A percentile compares a stretch with the other conserved stretches of the same genome.
These are phyloP conservation scores for Physcomitrium patens DNA, from an alignment of 225 moss, liverwort and hornwort genomes.

Conservation along the genomic window DNA sequence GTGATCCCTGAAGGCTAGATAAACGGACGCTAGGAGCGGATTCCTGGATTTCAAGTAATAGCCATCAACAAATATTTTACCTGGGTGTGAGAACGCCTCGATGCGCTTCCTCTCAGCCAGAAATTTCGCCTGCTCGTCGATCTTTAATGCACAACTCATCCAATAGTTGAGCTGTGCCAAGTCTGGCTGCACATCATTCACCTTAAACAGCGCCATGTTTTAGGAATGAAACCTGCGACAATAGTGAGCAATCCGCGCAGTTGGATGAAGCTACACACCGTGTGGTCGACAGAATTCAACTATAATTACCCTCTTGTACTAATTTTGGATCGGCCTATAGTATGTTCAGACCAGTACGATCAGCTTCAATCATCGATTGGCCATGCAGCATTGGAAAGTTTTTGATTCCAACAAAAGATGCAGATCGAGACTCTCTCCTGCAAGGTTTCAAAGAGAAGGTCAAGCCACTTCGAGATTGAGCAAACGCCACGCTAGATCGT, in stretches of 20 bases:
- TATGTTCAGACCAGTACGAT: no score
- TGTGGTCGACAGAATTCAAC: no score
- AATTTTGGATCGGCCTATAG: no score
- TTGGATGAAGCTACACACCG: no score
- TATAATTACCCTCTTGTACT: no score
- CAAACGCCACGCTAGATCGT: no score
- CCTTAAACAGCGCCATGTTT: slow-evolving; percentile 28
- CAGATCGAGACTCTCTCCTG: no score
- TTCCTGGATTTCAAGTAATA: not conserved
- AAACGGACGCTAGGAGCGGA: slow-evolving; percentile 15
- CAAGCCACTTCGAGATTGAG: no score
- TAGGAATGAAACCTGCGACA: not conserved
- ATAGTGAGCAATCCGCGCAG: not conserved
- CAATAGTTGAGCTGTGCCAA: fast-evolving
- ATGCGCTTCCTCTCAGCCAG: not conserved
- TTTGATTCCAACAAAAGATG: no score
- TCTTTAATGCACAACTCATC: not conserved
- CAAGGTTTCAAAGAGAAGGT: no score
- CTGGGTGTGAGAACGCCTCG: slow-evolving; percentile 23
- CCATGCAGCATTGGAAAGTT: no score
- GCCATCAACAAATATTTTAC: not conserved
- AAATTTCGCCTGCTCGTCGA: slow-evolving; percentile 6
- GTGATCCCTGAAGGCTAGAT: slow-evolving; percentile 29
- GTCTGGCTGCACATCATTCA: slow-evolving; percentile 29
- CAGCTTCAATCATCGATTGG: no score